Evolutionary conservation across 148 eudicot genomes (phyloP), one percentile per base, ranked within the genome.

Genomic region (Pharnaceum exiguum): DNA sequence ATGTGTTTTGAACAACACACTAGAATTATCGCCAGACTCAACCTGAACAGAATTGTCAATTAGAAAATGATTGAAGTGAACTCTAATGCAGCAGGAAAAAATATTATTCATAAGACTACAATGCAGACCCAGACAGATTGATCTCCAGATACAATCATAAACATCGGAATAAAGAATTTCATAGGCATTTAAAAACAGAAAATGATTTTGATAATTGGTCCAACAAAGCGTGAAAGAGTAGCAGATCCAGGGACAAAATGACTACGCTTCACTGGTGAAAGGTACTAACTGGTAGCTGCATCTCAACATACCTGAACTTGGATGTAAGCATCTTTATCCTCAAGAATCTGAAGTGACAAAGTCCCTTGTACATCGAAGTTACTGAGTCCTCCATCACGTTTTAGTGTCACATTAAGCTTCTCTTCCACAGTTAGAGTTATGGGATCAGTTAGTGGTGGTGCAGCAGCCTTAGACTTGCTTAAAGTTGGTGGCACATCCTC

Each of bases 351-450:
- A 62, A 93, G 96, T 42, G 91, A 78, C 54, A 93, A 68, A 33
- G 82, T 83, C 36, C 99, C 99, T 75, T 86, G 99, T 59, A 94
- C 84, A 78, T 89, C 99, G 50, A 94, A 94, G 73, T 71, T 89
- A 71, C 85, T 69, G 63, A 94, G 79, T 38, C 95, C 93, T 46
- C 99, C 99, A 71, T 94, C 99, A 56, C 75, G 77, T 64, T 80
- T 94, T 9, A 94, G 79, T 24, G 87, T 76, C 61, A 86, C 95
- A 66, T 89, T 89, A 38, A 94, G 79, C 81, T 86, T 89, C 75
- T 94, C 99, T 68, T 94, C 99, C 71, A 78, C 82, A 49, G 85
- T 79, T 31, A 94, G 75, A 31, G 99, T 94, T 55, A 94, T 72
- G 39, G 99, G 96, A 73, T 94, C 99, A 67, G 87, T 89, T 21